Evolutionary conservation across 768 basidiomycete species (phyloP).

Genomic region (Russula sp.): DNA sequence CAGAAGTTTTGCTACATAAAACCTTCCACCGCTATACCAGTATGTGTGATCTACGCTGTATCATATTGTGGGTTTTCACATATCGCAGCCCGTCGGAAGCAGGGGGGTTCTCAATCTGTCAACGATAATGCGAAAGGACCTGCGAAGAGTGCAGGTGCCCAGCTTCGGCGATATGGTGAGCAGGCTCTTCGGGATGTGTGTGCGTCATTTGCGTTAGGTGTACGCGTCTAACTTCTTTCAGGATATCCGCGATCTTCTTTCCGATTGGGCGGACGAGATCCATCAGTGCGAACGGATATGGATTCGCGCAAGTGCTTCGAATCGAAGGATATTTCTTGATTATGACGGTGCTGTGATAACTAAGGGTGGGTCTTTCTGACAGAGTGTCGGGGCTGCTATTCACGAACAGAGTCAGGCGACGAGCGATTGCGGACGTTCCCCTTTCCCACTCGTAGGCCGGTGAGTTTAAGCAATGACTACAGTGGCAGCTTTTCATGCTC

Average conservation of each 20-base stretch:
- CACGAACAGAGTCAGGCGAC: slow-evolving; percentile 41
- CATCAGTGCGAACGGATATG: slow-evolving; percentile 84
- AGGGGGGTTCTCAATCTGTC: slow-evolving; percentile 88
- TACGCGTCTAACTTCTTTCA: slow-evolving; percentile 29
- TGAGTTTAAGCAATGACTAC: slow-evolving; percentile 37
- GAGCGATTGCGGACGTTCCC: slow-evolving; percentile 84
- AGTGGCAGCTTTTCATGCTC: neutral
- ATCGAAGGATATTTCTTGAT: slow-evolving; percentile 84
- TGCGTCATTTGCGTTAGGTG: slow-evolving; percentile 6
- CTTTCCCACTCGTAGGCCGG: slow-evolving; percentile 93
- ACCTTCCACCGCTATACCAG: slow-evolving; percentile 99
- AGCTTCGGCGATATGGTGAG: slow-evolving; percentile 91
- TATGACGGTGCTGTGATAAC: slow-evolving; percentile 73
- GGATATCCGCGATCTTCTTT: slow-evolving; percentile 83
- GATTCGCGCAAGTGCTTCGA: slow-evolving; percentile 83
- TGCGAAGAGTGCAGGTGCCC: slow-evolving; percentile 92
- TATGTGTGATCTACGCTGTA: slow-evolving; percentile 36
- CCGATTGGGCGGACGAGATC: slow-evolving; percentile 86
- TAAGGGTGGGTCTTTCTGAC: slow-evolving; percentile 40
- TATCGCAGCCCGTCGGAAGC: slow-evolving; percentile 81
- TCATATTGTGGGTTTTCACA: neutral
- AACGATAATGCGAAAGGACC: slow-evolving; percentile 92
- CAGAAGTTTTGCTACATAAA: slow-evolving; percentile 81
- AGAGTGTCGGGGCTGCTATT: neutral
- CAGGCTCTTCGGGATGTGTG: slow-evolving; percentile 83